These are phyloP conservation scores for Talaromyces borbonicus DNA, from an alignment of 495 filamentous ascomycete genomes.

Conservation along the genomic window DNA sequence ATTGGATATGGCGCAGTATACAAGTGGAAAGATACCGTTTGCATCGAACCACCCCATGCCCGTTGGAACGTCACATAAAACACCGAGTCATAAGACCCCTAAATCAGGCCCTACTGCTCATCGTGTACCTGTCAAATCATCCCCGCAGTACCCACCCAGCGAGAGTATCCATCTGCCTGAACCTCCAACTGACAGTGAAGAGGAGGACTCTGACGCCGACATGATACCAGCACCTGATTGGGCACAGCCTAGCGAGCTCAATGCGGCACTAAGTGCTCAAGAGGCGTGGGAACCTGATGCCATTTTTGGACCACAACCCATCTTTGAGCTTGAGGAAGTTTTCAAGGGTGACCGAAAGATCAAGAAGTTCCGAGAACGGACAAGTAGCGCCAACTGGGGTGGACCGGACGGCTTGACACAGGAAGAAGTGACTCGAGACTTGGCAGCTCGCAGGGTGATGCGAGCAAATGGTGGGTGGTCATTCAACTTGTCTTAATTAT, in stretches of 20 bases:
- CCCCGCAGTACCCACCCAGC: slow-evolving; percentile 68
- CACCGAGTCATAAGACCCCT: slow-evolving; percentile 36
- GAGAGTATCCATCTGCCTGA: slow-evolving; percentile 81
- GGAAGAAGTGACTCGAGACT: slow-evolving; percentile 73
- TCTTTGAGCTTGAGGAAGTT: slow-evolving; percentile 87
- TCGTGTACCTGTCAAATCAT: slow-evolving; percentile 46
- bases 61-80: slow-evolving; percentile 42
- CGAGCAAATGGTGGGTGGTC: slow-evolving; percentile 80
- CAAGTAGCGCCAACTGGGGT: slow-evolving; percentile 87
- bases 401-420: slow-evolving; percentile 80
- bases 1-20: slow-evolving; percentile 69
- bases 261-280: slow-evolving; percentile 57
- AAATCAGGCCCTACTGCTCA: slow-evolving; percentile 32
- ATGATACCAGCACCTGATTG: slow-evolving; percentile 61
- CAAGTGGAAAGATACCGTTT: slow-evolving; percentile 84
- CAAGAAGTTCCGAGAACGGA: slow-evolving; percentile 76
- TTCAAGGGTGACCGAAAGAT: slow-evolving; percentile 74
- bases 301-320: slow-evolving; percentile 80
- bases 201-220: slow-evolving; percentile 58
- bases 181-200: slow-evolving; percentile 79
- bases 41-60: slow-evolving; percentile 46
- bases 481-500: slow-evolving; percentile 18
- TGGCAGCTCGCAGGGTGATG: slow-evolving; percentile 70
- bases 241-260: slow-evolving; percentile 75
- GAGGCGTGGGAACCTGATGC: slow-evolving; percentile 75